Evolutionary conservation across 2,329 filamentous ascomycete species (phyloP).

Genomic region (Phaeoacremonium minimum): DNA sequence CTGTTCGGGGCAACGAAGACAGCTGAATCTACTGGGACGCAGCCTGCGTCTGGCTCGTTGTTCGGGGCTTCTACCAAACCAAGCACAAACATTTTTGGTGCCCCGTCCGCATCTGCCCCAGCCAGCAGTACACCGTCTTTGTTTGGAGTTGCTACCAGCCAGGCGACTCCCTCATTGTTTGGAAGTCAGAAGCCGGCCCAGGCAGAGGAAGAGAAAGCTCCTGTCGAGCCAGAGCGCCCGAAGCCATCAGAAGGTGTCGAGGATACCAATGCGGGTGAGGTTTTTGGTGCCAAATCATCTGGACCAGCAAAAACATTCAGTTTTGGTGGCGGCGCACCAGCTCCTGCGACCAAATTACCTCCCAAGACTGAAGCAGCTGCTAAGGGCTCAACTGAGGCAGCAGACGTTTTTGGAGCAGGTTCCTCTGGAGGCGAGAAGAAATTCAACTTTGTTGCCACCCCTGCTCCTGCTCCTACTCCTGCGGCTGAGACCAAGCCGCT

Average conservation of each 20-base stretch:
- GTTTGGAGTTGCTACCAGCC: constrained; percentile 5
- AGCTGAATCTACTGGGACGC: no score
- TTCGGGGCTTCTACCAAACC: neutral
- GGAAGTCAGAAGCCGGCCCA: constrained; percentile 2
- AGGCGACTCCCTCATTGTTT: constrained; percentile 7
- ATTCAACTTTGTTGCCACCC: constrained; percentile 7
- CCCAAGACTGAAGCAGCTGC: constrained; percentile 11
- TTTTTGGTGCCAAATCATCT: constrained; percentile 3
- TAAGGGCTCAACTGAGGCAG: constrained; percentile 9
- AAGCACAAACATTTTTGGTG: neutral
- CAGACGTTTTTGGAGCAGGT: constrained; percentile 8
- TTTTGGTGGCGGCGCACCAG: constrained; percentile 7
- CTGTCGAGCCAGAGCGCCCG: constrained; percentile 6
- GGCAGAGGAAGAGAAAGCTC: constrained; percentile 8
- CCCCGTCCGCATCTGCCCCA: neutral
- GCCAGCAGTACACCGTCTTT: constrained; percentile 2
- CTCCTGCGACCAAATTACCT: constrained; percentile 6
- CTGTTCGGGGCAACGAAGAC: no score
- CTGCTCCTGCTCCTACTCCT: constrained; percentile 5
- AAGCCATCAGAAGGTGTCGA: constrained; percentile 3
- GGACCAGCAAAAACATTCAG: constrained; percentile 5
- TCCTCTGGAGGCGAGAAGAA: constrained; percentile 6
- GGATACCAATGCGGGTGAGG: constrained; percentile 5
- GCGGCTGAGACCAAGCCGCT: constrained; percentile 3
- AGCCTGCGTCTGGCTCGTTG: no score